Percentiles rank a stretch among this genome's conserved stretches.
Evolutionary conservation across 352 stramenopile species (phyloP).

Genomic region (Aphanomyces cochlioides): DNA sequence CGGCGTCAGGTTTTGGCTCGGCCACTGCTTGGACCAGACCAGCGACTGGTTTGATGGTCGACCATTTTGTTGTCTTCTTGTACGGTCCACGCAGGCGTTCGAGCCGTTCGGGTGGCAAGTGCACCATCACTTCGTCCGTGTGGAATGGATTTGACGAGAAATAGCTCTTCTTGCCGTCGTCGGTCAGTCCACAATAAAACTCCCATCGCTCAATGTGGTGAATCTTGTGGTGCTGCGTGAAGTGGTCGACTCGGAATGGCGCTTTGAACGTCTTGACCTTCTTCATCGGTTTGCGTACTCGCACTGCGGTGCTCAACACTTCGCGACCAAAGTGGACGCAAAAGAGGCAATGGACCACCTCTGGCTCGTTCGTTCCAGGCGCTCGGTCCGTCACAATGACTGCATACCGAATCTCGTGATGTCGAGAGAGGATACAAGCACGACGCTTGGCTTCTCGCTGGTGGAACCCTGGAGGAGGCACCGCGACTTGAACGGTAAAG

Average conservation of each 20-base stretch:
- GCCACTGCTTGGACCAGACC: too few species aligned
- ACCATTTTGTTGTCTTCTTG: not conserved
- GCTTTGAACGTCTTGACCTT: constrained; percentile 26
- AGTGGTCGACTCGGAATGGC: constrained; percentile 25
- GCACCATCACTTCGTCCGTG: not conserved
- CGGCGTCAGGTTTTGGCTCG: not conserved
- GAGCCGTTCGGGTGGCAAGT: constrained; percentile 2
- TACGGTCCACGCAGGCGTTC: not conserved
- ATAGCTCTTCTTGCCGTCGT: constrained; percentile 19
- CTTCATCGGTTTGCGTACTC: constrained; percentile 20
- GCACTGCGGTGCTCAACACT: constrained; percentile 10
- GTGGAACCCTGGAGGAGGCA: too few species aligned
- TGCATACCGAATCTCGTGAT: constrained; percentile 23
- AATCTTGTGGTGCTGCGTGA: constrained; percentile 21
- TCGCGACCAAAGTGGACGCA: constrained; percentile 28
- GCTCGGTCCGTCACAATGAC: constrained; percentile 12
- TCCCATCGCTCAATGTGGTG: constrained; percentile 25
- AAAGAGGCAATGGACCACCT: constrained; percentile 20
- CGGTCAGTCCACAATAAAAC: constrained; percentile 6
- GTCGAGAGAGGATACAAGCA: not conserved
- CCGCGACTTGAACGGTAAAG: too few species aligned
- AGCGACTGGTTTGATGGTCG: not conserved
- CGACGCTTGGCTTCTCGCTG: not conserved
- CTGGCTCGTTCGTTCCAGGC: constrained; percentile 14
- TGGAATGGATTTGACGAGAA: constrained; percentile 8